phyloP scores from a whole-genome alignment of 73 alveolate species.

The Uronychia binucleata region DNA sequence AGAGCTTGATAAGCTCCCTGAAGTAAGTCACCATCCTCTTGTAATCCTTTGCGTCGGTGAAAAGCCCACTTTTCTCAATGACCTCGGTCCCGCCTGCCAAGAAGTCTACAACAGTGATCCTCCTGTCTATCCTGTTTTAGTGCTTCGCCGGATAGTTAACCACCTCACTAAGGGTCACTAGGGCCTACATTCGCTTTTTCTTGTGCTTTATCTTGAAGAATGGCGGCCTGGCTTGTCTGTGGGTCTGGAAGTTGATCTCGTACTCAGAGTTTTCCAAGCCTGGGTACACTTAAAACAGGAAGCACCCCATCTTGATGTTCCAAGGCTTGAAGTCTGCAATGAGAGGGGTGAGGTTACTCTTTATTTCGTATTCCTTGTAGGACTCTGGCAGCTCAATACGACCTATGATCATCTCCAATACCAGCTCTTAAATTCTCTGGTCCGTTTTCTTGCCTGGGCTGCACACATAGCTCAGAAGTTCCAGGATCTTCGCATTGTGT shows the following conservation, averaged over 20 bases:
- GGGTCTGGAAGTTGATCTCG: background rate
- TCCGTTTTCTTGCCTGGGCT: background rate
- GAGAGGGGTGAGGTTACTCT: background rate
- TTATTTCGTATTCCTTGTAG: background rate
- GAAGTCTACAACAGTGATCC: background rate
- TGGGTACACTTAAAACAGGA: background rate
- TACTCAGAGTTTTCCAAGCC: background rate
- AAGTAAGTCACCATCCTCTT: background rate
- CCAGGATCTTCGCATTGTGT: background rate
- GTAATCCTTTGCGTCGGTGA: background rate
- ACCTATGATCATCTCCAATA: background rate
- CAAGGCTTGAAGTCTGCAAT: background rate
- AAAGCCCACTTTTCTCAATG: background rate
- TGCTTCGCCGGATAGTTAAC: background rate
- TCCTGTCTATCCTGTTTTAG: background rate
- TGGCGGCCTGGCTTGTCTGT: background rate
- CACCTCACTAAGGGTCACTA: background rate
- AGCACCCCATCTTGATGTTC: background rate
- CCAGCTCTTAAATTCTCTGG: background rate
- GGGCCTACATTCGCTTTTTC: background rate
- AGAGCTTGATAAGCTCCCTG: background rate
- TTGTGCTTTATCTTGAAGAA: background rate
- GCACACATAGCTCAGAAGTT: background rate
- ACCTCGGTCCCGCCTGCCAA: background rate
- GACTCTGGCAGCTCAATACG: background rate